These are phyloP conservation scores for Mycena leptocephala DNA, from an alignment of 768 basidiomycete species.

Conservation along the genomic window DNA sequence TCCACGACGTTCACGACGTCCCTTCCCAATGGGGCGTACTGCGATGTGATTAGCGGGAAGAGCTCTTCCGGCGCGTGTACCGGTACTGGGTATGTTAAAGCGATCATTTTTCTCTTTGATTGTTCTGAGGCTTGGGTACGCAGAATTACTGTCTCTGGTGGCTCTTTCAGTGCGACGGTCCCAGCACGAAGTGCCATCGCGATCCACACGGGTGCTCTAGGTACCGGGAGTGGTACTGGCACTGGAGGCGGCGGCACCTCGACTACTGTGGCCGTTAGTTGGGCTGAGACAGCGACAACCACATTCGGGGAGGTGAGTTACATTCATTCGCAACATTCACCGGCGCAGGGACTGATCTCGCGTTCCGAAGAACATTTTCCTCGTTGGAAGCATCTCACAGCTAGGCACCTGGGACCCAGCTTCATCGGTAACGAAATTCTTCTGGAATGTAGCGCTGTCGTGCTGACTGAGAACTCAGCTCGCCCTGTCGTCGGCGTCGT, in stretches of 20 bases:
- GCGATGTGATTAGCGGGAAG: slow-evolving; percentile 74
- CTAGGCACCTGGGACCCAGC: slow-evolving; percentile 68
- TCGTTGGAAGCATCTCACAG: slow-evolving; percentile 71
- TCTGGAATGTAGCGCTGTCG: neutral
- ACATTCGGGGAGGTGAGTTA: slow-evolving; percentile 68
- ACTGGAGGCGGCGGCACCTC: slow-evolving; percentile 31
- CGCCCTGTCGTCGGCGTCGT: slow-evolving; percentile 65
- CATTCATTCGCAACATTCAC: neutral
- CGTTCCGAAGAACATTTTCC: slow-evolving; percentile 67
- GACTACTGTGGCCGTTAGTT: slow-evolving; percentile 59
- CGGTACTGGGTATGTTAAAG: slow-evolving; percentile 60
- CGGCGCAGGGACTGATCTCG: neutral
- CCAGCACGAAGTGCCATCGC: slow-evolving; percentile 69
- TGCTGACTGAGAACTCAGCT: slow-evolving; percentile 51
- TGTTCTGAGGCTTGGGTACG: neutral
- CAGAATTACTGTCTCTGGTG: slow-evolving; percentile 67
- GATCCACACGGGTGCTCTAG: slow-evolving; percentile 65
- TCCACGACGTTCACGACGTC: slow-evolving; percentile 70
- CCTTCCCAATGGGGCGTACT: slow-evolving; percentile 72
- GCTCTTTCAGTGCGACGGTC: slow-evolving; percentile 67
- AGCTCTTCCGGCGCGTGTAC: slow-evolving; percentile 61
- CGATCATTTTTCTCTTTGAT: neutral
- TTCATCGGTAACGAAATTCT: slow-evolving; percentile 56
- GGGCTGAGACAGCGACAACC: slow-evolving; percentile 71
- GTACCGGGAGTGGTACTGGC: slow-evolving; percentile 40